Evolutionary conservation across 495 filamentous ascomycete species (phyloP), one percentile per base, ranked within the genome.

Genomic region (Podospora pseudocomata): DNA sequence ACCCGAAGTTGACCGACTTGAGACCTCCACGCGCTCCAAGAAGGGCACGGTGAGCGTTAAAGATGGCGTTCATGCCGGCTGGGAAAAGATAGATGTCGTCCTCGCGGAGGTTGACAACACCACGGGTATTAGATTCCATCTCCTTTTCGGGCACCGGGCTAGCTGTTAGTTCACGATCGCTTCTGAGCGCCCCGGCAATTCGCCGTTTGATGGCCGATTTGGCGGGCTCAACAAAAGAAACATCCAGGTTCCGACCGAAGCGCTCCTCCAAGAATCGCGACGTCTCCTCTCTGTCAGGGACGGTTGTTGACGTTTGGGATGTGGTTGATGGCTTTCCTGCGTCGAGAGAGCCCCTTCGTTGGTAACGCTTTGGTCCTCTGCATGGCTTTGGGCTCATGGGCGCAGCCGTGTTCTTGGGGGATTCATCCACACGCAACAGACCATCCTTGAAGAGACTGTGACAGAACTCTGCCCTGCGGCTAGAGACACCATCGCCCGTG

Each of bases 61-160:
- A 99, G 23, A 99, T 97, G 49, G 95, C 87, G 73, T 89, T 97
- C 94, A 99, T 99, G 27, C 95, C 95, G 59, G 86, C 89, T 1
- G 96, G 91, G 71, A 91, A 92, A 0, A 98, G 83, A 71, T 91
- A 95, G 49, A 99, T 89, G 76, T 98, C 96, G 19, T 94, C 87
- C 77, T 96, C 93, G 7, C 88, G 88, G 64, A 97, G 90, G 26
- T 87, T 90, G 54, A 84, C 84, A 3, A 92, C 83, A 67, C 90
- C 87, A 9, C 84, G 81, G 19, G 80, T 73, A 69, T 83, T 82
- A 18, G 78, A 72, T 30, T 75, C 73, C 75, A 82, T 81, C 26
- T 75, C 71, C 49, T 65, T 53, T 28, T 75, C 67, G 0, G 77
- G 75, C 23, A 77, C 72, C 0, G 79, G 74, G 5, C 74, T 72